These are phyloP conservation scores for Coemansia asiatica DNA, from an alignment of 192 early-diverging fungal genomes.

Conservation along the genomic window DNA sequence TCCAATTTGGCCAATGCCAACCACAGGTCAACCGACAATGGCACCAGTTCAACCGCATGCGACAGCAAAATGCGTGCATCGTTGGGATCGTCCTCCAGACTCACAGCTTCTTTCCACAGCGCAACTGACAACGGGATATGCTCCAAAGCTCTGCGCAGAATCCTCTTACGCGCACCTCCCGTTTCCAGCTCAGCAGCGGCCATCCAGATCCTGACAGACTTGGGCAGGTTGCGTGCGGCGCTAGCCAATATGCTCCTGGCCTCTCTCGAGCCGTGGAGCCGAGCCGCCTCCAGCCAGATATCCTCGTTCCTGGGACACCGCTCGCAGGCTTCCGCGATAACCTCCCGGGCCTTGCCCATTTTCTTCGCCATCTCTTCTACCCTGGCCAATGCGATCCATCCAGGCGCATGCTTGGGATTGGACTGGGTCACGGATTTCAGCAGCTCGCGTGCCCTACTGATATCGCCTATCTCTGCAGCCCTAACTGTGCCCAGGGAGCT, in stretches of 20 bases:
- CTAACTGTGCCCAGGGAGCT: constrained; percentile 78
- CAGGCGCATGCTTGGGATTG: constrained; percentile 94
- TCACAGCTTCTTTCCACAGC: constrained; percentile 91
- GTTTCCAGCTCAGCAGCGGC: constrained; percentile 83
- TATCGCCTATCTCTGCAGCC: constrained; percentile 73
- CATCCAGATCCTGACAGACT: constrained; percentile 92
- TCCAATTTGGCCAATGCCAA: constrained; percentile 92
- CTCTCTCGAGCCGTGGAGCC: constrained; percentile 79
- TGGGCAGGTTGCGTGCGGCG: constrained; percentile 85
- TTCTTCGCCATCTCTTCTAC: constrained; percentile 93
- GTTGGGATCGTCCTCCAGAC: constrained; percentile 86
- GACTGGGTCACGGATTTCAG: constrained; percentile 88
- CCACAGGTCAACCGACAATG: constrained; percentile 90
- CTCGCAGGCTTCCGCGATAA: constrained; percentile 90
- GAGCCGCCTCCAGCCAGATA: constrained; percentile 94
- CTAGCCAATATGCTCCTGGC: constrained; percentile 90
- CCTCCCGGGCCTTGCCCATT: constrained; percentile 72
- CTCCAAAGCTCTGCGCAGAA: constrained; percentile 89
- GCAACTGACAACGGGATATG: constrained; percentile 88
- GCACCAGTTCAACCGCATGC: constrained; percentile 92
- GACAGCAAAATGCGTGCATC: constrained; percentile 89
- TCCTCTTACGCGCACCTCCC: constrained; percentile 60
- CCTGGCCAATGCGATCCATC: constrained; percentile 97
- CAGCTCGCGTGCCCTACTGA: constrained; percentile 86
- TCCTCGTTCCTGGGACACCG: constrained; percentile 94